These are phyloP conservation scores for Lactarius akahatsu DNA, from an alignment of 768 basidiomycete species.

Conservation along the genomic window DNA sequence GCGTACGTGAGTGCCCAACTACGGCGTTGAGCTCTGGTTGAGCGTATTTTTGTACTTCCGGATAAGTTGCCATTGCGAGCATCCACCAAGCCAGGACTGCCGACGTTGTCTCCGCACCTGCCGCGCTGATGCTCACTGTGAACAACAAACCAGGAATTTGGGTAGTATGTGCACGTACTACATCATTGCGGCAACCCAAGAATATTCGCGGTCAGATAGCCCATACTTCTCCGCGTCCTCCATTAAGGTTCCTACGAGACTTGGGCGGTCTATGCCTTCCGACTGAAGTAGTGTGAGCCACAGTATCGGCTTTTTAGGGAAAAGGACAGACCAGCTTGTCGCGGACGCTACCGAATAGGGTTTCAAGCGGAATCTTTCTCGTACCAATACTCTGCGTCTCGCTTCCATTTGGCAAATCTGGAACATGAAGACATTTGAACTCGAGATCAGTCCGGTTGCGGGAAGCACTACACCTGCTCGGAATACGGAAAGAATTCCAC, in stretches of 20 bases:
- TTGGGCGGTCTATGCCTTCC: constrained; percentile 2
- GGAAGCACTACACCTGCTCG: neutral
- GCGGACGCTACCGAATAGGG: constrained; percentile 10
- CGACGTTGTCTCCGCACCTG: constrained; percentile 11
- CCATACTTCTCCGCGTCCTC: neutral
- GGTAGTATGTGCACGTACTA: neutral
- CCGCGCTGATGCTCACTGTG: neutral
- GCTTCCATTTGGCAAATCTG: constrained; percentile 24
- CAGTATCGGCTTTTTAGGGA: neutral
- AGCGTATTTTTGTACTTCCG: constrained; percentile 7
- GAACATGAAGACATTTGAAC: neutral
- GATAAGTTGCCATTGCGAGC: constrained; percentile 16
- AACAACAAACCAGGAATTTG: neutral
- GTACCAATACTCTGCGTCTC: constrained; percentile 10
- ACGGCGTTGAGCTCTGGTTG: constrained; percentile 20
- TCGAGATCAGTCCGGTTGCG: too few relatives aligned
- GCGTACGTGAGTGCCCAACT: constrained; percentile 17
- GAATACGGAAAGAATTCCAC: constrained; percentile 25
- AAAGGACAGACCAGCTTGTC: constrained; percentile 1
- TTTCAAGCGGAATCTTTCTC: constrained; percentile 10
- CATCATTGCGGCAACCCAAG: neutral
- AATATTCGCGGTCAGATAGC: constrained; percentile 5
- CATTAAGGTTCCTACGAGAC: constrained; percentile 1
- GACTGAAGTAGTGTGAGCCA: neutral
- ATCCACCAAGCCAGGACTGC: constrained; percentile 12